Evolutionary conservation across 805 yeast genomes (phyloP).

Genomic region (Saccharomycopsis sp.): DNA sequence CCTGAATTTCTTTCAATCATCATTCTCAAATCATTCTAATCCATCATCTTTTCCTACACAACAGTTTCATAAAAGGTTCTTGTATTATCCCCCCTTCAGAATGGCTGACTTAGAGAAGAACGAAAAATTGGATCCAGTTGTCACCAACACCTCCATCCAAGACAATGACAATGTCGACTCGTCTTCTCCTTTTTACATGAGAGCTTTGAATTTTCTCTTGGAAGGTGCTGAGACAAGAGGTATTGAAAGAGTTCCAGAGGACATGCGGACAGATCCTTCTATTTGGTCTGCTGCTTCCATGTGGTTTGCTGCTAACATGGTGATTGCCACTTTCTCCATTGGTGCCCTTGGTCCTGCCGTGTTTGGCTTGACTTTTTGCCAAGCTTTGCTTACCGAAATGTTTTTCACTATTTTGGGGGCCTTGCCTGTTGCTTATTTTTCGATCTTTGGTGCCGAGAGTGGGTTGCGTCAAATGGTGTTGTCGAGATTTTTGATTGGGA

Average conservation of each 20-base stretch:
- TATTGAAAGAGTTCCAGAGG: constrained; percentile 72
- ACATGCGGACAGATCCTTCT: constrained; percentile 62
- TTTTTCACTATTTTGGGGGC: constrained; percentile 70
- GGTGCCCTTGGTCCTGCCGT: constrained; percentile 64
- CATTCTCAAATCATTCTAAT: too few relatives aligned
- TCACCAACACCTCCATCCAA: constrained; percentile 16
- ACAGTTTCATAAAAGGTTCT: too few relatives aligned
- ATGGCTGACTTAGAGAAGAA: constrained; percentile 19
- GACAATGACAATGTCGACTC: constrained; percentile 10
- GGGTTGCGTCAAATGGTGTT: constrained; percentile 86
- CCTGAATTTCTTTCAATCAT: too few relatives aligned
- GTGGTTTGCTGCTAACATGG: constrained; percentile 91
- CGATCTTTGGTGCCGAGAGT: constrained; percentile 71
- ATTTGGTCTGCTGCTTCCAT: constrained; percentile 66
- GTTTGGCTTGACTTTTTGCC: constrained; percentile 67
- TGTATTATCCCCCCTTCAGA: too few relatives aligned
- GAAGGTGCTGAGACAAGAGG: constrained; percentile 53
- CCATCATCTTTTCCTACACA: too few relatives aligned
- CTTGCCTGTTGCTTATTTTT: constrained; percentile 71
- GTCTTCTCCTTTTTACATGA: constrained; percentile 14
- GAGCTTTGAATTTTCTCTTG: constrained; percentile 10
- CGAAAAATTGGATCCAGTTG: constrained; percentile 18
- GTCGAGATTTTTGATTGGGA: constrained; percentile 72
- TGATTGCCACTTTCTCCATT: constrained; percentile 69
- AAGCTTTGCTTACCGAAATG: constrained; percentile 53